These are phyloP conservation scores for Yamadazyma diddensiae DNA, from an alignment of 1,139 yeast species.

Conservation along the genomic window DNA sequence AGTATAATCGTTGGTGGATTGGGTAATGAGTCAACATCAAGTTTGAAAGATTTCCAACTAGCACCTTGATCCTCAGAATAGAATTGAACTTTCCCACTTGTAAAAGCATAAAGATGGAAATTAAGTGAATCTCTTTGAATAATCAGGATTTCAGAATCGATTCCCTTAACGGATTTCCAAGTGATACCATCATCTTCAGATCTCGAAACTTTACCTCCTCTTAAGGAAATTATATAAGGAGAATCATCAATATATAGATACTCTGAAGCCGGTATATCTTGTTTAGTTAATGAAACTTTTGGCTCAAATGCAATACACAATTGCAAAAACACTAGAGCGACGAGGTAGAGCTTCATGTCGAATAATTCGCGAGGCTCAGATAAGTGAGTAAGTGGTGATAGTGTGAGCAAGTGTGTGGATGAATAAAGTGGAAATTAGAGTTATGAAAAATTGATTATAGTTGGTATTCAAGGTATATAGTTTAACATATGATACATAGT, in stretches of 20 bases:
- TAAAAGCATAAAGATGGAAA: slow-evolving; percentile 52
- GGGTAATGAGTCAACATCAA: slow-evolving; percentile 9
- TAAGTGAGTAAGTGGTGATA: no score
- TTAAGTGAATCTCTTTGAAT: slow-evolving; percentile 46
- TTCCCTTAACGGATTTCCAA: slow-evolving; percentile 41
- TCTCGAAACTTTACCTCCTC: slow-evolving; percentile 27
- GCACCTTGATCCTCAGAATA: slow-evolving; percentile 57
- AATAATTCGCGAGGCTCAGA: no score
- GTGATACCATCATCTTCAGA: slow-evolving; percentile 59
- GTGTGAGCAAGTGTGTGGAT: no score
- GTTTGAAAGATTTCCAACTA: slow-evolving; percentile 49
- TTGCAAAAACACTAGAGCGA: no score
- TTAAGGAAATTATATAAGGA: slow-evolving; percentile 40
- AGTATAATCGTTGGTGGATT: slow-evolving; percentile 25
- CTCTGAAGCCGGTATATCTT: slow-evolving; percentile 15
- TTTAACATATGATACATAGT: no score
- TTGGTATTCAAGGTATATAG: no score
- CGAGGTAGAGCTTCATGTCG: no score
- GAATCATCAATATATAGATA: slow-evolving; percentile 57
- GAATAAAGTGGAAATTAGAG: no score
- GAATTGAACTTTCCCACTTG: slow-evolving; percentile 38
- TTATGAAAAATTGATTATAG: no score
- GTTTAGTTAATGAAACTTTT: slow-evolving; percentile 14
- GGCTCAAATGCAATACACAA: slow-evolving; percentile 19
- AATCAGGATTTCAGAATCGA: slow-evolving; percentile 19